phyloP scores from a whole-genome alignment of 2,329 filamentous ascomycete species.

The Periconia sp. region DNA sequence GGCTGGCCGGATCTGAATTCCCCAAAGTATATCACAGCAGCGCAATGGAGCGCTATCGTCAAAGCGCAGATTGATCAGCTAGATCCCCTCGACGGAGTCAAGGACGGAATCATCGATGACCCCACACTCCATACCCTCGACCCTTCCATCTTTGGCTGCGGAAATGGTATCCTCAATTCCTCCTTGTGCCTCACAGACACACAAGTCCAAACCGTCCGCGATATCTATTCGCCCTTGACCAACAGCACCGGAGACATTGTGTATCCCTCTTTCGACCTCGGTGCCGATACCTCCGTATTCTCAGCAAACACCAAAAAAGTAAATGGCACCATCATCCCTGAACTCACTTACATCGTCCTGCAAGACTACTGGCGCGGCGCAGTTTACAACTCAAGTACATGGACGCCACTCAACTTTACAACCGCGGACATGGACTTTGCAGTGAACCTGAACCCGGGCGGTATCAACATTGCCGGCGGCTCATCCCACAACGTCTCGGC shows the following conservation, averaged over 20 bases:
- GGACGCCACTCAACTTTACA: constrained; percentile 31
- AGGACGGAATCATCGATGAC: constrained; percentile 33
- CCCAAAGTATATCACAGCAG: constrained; percentile 7
- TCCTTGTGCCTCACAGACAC: constrained; percentile 8
- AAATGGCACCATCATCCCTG: constrained; percentile 8
- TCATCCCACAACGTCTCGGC: constrained; percentile 8
- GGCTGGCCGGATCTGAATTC: constrained; percentile 38
- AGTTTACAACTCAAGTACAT: constrained; percentile 45
- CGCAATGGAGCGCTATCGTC: constrained; percentile 36
- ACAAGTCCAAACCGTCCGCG: constrained; percentile 33
- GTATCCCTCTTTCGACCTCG: not conserved
- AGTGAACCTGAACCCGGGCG: constrained; percentile 27
- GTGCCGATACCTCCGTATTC: constrained; percentile 4
- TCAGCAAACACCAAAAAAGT: not conserved
- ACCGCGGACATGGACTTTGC: constrained; percentile 27
- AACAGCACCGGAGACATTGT: constrained; percentile 3
- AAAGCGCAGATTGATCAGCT: constrained; percentile 47
- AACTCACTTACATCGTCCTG: constrained; percentile 11
- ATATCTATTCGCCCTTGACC: constrained; percentile 40
- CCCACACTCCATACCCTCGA: constrained; percentile 18
- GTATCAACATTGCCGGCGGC: constrained; percentile 27
- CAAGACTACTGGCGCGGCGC: constrained; percentile 36
- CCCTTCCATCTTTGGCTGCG: constrained; percentile 13
- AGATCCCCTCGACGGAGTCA: constrained; percentile 19
- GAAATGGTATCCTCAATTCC: constrained; percentile 17